Conservation (phyloP, 1,284 basidiomycete species). For the Trametes polyzona region DNA sequence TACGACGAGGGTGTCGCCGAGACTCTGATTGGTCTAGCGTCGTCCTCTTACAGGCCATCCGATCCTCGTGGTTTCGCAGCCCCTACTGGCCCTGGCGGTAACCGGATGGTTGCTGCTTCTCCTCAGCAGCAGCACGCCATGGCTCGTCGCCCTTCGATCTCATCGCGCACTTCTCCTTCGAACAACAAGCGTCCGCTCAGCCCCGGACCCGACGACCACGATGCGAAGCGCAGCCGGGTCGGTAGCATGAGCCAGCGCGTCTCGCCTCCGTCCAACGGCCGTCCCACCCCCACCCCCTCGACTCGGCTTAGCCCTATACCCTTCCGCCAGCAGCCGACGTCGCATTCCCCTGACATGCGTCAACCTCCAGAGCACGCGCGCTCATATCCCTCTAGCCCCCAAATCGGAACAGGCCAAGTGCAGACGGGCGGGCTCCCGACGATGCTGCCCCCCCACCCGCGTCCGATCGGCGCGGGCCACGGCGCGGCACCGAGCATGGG, state of each 20-base stretch:
- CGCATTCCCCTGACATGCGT: slow-evolving; percentile 60
- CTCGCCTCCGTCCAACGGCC: slow-evolving; percentile 54
- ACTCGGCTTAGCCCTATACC: slow-evolving; percentile 74
- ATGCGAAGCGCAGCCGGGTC: slow-evolving; percentile 65
- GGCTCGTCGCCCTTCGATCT: slow-evolving; percentile 30
- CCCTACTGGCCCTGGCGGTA: slow-evolving; percentile 23
- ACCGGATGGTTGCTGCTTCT: slow-evolving; percentile 19
- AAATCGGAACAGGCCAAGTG: slow-evolving; percentile 16
- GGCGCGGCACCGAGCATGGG: slow-evolving; percentile 38
- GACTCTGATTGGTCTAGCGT: slow-evolving; percentile 64
- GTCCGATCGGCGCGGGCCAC: slow-evolving; percentile 57
- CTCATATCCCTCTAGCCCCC: slow-evolving; percentile 55
- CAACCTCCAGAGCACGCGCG: slow-evolving; percentile 40
- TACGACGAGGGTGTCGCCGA: slow-evolving; percentile 82
- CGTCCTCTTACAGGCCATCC: slow-evolving; percentile 38
- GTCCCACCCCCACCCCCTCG: slow-evolving; percentile 49
- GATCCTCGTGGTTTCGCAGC: slow-evolving; percentile 31
- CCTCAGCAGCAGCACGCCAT: slow-evolving; percentile 26
- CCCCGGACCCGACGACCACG: slow-evolving; percentile 61
- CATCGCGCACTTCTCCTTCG: slow-evolving; percentile 35
- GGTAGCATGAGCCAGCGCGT: slow-evolving; percentile 55
- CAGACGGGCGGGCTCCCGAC: slow-evolving; percentile 42
- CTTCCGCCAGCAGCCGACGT: slow-evolving; percentile 67
- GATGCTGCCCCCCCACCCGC: slow-evolving; percentile 69
- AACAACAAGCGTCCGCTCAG: slow-evolving; percentile 64